A percentile compares a stretch with the other conserved stretches of the same genome.
phyloP scores from a whole-genome alignment of 73 alveolate species.

The Halteria grandinella region DNA sequence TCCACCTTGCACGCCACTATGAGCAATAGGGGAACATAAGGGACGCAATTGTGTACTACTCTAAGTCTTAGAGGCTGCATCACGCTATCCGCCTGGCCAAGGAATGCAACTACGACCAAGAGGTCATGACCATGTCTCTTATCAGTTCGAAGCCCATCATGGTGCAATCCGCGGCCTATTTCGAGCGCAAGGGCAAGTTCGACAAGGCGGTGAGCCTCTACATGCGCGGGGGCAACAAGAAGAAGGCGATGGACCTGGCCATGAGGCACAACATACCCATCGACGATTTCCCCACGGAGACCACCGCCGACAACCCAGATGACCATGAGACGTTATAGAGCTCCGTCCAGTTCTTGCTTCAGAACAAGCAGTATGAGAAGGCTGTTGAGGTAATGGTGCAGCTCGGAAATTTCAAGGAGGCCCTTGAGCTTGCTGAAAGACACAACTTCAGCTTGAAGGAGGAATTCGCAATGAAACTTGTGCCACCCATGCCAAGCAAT shows the following conservation, averaged over 20 bases:
- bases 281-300: slow-evolving; percentile 43
- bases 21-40: slow-evolving; percentile 83
- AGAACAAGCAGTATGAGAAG: slow-evolving; percentile 86
- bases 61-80: slow-evolving; percentile 90
- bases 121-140: slow-evolving; percentile 85
- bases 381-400: slow-evolving; percentile 89
- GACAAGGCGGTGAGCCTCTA: slow-evolving; percentile 92
- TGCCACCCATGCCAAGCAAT: slow-evolving; percentile 69
- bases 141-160: slow-evolving; percentile 84
- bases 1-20: slow-evolving; percentile 85
- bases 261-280: slow-evolving; percentile 70
- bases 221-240: slow-evolving; percentile 90
- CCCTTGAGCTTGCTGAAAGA: slow-evolving; percentile 85
- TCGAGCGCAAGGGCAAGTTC: slow-evolving; percentile 88
- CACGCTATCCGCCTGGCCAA: slow-evolving; percentile 97
- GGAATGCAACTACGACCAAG: slow-evolving; percentile 87
- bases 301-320: slow-evolving; percentile 68
- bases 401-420: slow-evolving; percentile 86
- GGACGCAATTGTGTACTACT: slow-evolving; percentile 91
- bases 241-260: slow-evolving; percentile 93
- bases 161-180: slow-evolving; percentile 92
- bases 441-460: slow-evolving; percentile 87
- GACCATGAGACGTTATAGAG: slow-evolving; percentile 86
- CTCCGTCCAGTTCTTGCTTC: slow-evolving; percentile 81
- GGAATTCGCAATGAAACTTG: slow-evolving; percentile 86